Percentiles rank a stretch among this genome's conserved stretches.
phyloP scores from a whole-genome alignment of 305 asterid species.

The Solanum hybrid region DNA sequence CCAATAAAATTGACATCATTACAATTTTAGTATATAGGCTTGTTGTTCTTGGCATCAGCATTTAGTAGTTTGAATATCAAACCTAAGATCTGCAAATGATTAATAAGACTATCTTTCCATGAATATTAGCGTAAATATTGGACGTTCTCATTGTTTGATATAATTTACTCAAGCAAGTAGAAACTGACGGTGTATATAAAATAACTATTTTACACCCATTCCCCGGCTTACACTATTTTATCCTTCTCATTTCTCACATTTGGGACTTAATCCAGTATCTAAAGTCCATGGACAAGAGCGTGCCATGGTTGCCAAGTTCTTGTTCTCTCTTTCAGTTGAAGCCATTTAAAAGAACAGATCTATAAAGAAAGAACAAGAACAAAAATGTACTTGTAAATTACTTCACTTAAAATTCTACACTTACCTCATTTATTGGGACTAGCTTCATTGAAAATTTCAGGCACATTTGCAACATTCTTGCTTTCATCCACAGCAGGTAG shows the following conservation, averaged over 20 bases:
- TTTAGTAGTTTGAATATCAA: not conserved
- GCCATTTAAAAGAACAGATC: not conserved
- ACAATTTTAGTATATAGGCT: not conserved
- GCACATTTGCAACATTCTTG: not conserved
- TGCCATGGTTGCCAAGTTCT: not conserved
- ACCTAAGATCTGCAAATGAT: not conserved
- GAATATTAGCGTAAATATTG: not conserved
- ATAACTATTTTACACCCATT: not conserved
- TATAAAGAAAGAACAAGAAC: not conserved
- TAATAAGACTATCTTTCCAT: not conserved
- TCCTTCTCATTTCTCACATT: not conserved
- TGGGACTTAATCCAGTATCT: not conserved
- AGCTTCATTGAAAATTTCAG: not conserved
- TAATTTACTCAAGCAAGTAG: not conserved
- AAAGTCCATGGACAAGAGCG: not conserved
- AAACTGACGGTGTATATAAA: not conserved
- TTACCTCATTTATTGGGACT: not conserved
- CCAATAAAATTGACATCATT: not conserved
- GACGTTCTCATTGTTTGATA: not conserved
- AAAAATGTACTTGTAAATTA: not conserved
- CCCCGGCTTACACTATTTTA: not conserved
- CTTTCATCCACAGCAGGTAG: not conserved
- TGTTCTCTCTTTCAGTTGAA: not conserved
- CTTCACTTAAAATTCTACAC: not conserved
- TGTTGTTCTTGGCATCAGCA: not conserved